Evolutionary conservation across 2,329 filamentous ascomycete genomes (phyloP), one percentile per base, ranked within the genome.

Genomic region (Passalora sequoiae): DNA sequence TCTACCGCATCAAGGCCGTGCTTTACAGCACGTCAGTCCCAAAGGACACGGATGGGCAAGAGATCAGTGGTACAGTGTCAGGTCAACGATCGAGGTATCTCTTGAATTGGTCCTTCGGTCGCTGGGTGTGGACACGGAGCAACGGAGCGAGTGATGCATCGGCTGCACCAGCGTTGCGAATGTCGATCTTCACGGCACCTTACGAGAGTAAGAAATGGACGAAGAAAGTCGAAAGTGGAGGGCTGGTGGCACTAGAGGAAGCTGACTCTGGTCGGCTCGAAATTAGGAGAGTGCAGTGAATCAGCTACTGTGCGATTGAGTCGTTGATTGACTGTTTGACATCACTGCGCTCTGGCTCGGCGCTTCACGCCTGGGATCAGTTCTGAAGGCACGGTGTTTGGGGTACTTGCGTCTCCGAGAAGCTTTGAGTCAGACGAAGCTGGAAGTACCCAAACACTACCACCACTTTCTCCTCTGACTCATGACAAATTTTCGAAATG

Each of bases 71-170:
- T 38, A 55, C 64, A 5, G 54, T 60, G 10, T 54, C 60, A 6
- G 66, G 65, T 2, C n/a, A 31, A 13, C 60, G 65, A 15, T 65
- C 66, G 12, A 74, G 86, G 43, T 96, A 92, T 62, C 95, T 98
- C 32, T 76, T 98, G 47, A 98, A 98, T 65, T 98, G 92, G 92
- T 92, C 92, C 0, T 98, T 98, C 68, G 89, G 89, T 1, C 77
- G 92, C 21, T 98, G 92, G 91, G 94, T 81, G 0, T 95, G 91
- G 60, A 69, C 81, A 4, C 55, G 64, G 1, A 53, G 58, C 4
- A 49, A 50, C 2, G 60, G 59, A 1, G 40, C 48, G 4, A 42
- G 51, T 1, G 53, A 52, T 8, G 47, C 44, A 5, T 13, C 29
- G 8, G 66, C 71, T 25, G 69, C 83, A 35, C 65, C 73, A 1